Conservation (phyloP, 345 rosid species). For the Schrenkiella parvula region DNA sequence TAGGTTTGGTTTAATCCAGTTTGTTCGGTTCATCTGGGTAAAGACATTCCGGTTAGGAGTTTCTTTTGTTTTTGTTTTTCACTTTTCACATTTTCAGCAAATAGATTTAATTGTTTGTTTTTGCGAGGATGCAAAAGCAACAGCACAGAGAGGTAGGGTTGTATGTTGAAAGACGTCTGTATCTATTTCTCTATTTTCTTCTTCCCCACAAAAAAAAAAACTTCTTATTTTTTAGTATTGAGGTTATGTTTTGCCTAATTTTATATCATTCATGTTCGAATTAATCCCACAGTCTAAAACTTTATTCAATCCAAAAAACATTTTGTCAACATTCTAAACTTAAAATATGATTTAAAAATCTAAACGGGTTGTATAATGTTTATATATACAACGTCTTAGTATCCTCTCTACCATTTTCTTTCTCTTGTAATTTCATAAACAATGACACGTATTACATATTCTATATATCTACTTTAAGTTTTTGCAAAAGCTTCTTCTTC, state of each 20-base stretch:
- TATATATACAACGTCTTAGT: too few species aligned
- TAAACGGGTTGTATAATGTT: too few species aligned
- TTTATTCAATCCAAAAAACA: too few species aligned
- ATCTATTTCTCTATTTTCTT: constrained; percentile 9
- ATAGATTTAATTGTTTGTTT: constrained; percentile 31
- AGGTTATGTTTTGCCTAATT: neutral
- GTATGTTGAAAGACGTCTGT: constrained; percentile 19
- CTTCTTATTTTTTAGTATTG: neutral
- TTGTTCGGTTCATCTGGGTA: neutral
- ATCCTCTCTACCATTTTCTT: too few species aligned
- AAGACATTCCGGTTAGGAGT: constrained; percentile 20
- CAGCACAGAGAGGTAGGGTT: neutral
- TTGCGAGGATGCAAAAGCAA: constrained; percentile 28
- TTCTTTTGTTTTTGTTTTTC: neutral
- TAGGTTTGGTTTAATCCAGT: constrained; percentile 1
- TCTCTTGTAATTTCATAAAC: too few species aligned
- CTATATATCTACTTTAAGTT: too few species aligned
- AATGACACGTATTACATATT: too few species aligned
- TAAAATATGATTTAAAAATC: too few species aligned
- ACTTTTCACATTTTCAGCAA: neutral
- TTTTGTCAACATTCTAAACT: too few species aligned
- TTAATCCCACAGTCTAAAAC: neutral
- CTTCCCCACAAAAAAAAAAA: neutral
- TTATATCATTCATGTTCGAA: neutral
- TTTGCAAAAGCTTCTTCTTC: neutral